Evolutionary conservation across 1,284 basidiomycete genomes (phyloP).

Genomic region (Ganoderma sinense): DNA sequence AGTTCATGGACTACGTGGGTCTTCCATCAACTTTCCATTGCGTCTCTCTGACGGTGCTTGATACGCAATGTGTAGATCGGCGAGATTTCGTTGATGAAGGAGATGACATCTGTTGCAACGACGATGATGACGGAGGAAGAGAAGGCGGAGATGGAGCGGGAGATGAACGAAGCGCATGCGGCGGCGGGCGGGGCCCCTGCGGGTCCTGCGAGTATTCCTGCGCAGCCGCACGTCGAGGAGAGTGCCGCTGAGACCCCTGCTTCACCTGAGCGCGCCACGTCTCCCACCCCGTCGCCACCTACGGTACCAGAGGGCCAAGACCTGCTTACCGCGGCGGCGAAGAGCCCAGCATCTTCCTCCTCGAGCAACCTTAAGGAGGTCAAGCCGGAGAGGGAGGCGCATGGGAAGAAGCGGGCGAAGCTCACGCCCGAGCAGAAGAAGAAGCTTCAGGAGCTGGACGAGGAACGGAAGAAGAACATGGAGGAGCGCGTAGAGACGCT

Average conservation of each 20-base stretch:
- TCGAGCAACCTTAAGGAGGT: conserved; percentile 27
- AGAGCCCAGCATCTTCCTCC: conserved; percentile 30
- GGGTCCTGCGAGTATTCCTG: conserved; percentile 25
- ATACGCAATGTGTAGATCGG: conserved; percentile 68
- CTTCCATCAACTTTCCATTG: background rate
- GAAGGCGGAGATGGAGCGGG: conserved; percentile 84
- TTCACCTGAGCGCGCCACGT: conserved; percentile 21
- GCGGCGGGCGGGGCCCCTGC: conserved; percentile 31
- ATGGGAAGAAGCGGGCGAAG: conserved; percentile 62
- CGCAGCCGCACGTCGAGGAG: conserved; percentile 20
- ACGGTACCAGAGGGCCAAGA: conserved; percentile 19
- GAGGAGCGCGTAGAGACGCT: conserved; percentile 78
- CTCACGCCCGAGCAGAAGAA: conserved; percentile 85
- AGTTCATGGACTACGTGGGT: conserved; percentile 86
- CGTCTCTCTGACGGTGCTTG: no score
- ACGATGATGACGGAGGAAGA: conserved; percentile 92
- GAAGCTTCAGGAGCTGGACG: conserved; percentile 83
- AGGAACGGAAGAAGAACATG: conserved; percentile 81
- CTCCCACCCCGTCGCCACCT: conserved; percentile 26
- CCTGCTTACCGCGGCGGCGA: conserved; percentile 16
- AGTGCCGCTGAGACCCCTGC: conserved; percentile 15
- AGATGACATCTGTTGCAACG: conserved; percentile 83
- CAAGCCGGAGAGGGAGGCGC: conserved; percentile 33
- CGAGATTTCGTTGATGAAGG: conserved; percentile 93
- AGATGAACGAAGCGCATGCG: conserved; percentile 56